Conservation (phyloP, 768 basidiomycete genomes). For the Pholiota microspora region DNA sequence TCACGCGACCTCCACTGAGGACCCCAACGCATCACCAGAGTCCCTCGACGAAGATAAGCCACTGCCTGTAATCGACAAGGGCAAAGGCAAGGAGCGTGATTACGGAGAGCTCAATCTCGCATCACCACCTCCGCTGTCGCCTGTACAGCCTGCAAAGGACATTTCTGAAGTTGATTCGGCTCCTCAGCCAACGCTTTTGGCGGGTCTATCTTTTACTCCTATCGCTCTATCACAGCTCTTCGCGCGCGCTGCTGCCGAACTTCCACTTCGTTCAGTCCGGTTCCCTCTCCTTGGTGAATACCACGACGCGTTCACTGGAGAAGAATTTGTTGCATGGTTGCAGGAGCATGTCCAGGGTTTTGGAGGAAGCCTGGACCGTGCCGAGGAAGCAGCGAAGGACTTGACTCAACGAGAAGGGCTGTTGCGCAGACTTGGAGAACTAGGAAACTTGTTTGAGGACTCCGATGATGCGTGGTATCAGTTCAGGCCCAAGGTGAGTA, state of each 20-base stretch:
- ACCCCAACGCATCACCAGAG: conserved; percentile 27
- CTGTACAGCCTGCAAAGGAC: conserved; percentile 51
- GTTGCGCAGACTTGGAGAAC: conserved; percentile 73
- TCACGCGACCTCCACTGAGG: conserved; percentile 27
- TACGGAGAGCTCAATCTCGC: conserved; percentile 29
- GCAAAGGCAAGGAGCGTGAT: conserved; percentile 63
- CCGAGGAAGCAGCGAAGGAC: conserved; percentile 70
- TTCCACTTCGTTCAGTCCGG: conserved; percentile 69
- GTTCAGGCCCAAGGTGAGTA: conserved; percentile 72
- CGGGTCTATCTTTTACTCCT: conserved; percentile 69
- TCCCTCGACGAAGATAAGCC: conserved; percentile 30
- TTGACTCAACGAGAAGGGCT: conserved; percentile 61
- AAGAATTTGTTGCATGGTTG: conserved; percentile 86
- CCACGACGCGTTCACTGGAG: conserved; percentile 82
- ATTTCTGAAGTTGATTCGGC: conserved; percentile 29
- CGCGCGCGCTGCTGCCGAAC: conserved; percentile 64
- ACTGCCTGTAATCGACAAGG: conserved; percentile 73
- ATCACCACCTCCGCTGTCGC: conserved; percentile 67
- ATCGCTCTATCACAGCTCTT: conserved; percentile 68
- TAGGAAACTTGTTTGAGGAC: conserved; percentile 79
- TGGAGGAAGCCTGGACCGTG: conserved; percentile 72
- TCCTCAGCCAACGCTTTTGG: conserved; percentile 63
- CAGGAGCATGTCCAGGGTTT: conserved; percentile 76
- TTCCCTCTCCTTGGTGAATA: conserved; percentile 85
- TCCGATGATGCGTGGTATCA: conserved; percentile 82